These are phyloP conservation scores for Lactifluus piperatus DNA, from an alignment of 768 basidiomycete species.

Conservation along the genomic window DNA sequence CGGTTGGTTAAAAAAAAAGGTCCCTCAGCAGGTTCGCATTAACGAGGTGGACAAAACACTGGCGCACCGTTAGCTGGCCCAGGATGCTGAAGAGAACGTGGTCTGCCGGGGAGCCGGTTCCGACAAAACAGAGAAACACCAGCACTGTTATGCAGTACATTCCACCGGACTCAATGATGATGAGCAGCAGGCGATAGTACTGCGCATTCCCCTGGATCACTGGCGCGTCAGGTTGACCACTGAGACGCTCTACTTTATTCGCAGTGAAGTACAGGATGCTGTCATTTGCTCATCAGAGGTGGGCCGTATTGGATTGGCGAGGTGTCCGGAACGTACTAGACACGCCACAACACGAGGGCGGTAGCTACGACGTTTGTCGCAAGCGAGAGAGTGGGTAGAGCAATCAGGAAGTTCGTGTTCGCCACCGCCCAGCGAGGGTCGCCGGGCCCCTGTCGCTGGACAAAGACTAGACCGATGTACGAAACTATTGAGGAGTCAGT, in stretches of 20 bases:
- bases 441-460: background rate
- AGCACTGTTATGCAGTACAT: slow-evolving; percentile 16
- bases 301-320: background rate
- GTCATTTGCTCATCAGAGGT: background rate
- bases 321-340: background rate
- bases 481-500: slow-evolving; percentile 6
- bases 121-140: slow-evolving; percentile 2
- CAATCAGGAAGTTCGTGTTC: background rate
- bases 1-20: background rate
- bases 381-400: slow-evolving; percentile 1
- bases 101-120: background rate
- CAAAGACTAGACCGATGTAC: background rate
- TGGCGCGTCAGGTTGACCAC: background rate
- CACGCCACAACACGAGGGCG: background rate
- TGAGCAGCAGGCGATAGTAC: slow-evolving; percentile 2
- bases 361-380: slow-evolving; percentile 11
- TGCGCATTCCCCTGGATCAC: background rate
- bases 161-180: slow-evolving; percentile 18
- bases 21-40: background rate
- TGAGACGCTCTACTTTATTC: background rate
- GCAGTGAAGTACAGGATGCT: background rate
- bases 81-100: background rate
- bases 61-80: slow-evolving; percentile 7
- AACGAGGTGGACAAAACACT: no score
- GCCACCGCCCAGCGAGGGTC: background rate